A percentile compares a stretch with the other conserved stretches of the same genome.
Conservation (phyloP, 2,329 filamentous ascomycete species). For the Penicillium verrucosum region DNA sequence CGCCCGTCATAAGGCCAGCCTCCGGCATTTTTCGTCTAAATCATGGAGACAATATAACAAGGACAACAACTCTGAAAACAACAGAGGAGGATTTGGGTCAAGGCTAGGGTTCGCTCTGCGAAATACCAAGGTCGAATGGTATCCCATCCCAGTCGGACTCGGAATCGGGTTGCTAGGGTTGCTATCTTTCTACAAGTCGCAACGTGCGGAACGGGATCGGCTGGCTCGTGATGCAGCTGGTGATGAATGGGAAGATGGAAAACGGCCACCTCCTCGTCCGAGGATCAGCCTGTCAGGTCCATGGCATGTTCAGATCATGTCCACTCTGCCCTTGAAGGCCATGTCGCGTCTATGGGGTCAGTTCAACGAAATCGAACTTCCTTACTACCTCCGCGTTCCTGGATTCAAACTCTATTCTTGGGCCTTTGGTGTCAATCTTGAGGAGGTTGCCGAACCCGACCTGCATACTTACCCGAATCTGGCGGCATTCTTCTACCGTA, state of each 20-base stretch:
- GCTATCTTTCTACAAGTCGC: slow-evolving; percentile 78
- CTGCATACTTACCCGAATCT: slow-evolving; percentile 89
- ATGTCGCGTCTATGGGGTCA: slow-evolving; percentile 84
- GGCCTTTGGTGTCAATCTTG: slow-evolving; percentile 85
- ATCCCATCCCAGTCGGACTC: slow-evolving; percentile 81
- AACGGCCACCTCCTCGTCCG: slow-evolving; percentile 50
- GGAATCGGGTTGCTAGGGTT: slow-evolving; percentile 81
- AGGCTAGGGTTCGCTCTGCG: slow-evolving; percentile 57
- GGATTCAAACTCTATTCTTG: slow-evolving; percentile 90
- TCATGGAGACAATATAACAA: slow-evolving; percentile 41
- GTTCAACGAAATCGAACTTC: slow-evolving; percentile 86
- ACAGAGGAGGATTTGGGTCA: slow-evolving; percentile 54
- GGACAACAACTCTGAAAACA: slow-evolving; percentile 33
- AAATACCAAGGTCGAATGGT: slow-evolving; percentile 75
- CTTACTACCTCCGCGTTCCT: slow-evolving; percentile 80
- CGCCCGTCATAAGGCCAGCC: slow-evolving; percentile 28
- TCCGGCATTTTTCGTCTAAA: slow-evolving; percentile 41
- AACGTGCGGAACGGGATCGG: slow-evolving; percentile 47
- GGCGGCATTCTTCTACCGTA: slow-evolving; percentile 95
- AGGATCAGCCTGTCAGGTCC: slow-evolving; percentile 78
- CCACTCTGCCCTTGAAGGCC: slow-evolving; percentile 84
- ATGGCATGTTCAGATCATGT: slow-evolving; percentile 94
- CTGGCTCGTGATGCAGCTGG: slow-evolving; percentile 47
- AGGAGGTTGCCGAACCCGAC: slow-evolving; percentile 83
- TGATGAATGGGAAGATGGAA: slow-evolving; percentile 35